Conservation (phyloP, 1,284 basidiomycete species). For the Ganoderma boninense region DNA sequence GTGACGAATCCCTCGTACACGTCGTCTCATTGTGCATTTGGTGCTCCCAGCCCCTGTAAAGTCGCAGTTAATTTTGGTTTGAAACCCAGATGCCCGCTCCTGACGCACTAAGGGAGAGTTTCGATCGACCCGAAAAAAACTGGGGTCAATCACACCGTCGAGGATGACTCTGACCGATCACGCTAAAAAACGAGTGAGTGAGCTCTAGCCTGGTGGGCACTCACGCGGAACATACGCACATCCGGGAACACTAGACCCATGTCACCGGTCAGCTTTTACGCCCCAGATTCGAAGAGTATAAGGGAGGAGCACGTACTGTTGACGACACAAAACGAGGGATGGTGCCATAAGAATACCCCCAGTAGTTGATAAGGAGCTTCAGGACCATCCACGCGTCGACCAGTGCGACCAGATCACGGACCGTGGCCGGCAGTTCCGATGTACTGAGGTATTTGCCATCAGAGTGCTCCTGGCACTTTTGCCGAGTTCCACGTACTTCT, state of each 20-base stretch:
- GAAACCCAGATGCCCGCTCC: not conserved
- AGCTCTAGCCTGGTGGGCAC: not conserved
- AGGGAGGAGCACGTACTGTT: not conserved
- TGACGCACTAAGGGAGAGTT: constrained; percentile 4
- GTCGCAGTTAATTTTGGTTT: not conserved
- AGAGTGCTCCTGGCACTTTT: constrained; percentile 6
- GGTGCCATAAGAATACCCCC: constrained; percentile 25
- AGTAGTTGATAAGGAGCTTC: constrained; percentile 25
- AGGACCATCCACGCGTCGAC: constrained; percentile 27
- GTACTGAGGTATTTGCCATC: constrained; percentile 18
- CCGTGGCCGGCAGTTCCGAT: constrained; percentile 28
- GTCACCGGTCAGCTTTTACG: not conserved
- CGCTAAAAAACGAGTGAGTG: constrained; percentile 18
- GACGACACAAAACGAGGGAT: constrained; percentile 24
- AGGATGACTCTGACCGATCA: constrained; percentile 25
- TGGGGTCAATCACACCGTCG: constrained; percentile 22
- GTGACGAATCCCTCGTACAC: constrained; percentile 23
- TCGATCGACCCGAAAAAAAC: constrained; percentile 5
- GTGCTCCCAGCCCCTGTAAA: constrained; percentile 8
- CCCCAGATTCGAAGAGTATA: not conserved
- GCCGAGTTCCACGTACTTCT: constrained; percentile 19
- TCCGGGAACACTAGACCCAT: constrained; percentile 30
- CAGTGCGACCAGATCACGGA: constrained; percentile 26
- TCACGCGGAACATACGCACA: constrained; percentile 1
- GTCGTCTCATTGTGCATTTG: constrained; percentile 10